These are phyloP conservation scores for Torulaspora quercuum DNA, from an alignment of 805 yeast genomes.

Conservation along the genomic window DNA sequence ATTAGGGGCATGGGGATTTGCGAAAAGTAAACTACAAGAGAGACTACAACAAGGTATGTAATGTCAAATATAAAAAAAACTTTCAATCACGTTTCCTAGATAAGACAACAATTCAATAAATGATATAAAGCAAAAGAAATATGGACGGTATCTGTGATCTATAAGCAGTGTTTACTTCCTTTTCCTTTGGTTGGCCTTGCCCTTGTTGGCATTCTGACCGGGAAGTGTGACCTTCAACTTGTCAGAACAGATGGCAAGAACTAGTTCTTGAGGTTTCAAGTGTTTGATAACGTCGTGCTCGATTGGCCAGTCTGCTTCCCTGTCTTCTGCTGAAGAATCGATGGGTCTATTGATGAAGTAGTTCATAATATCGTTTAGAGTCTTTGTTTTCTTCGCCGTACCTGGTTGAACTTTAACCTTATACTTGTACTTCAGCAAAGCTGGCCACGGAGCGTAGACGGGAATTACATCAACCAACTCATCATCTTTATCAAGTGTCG, in stretches of 20 bases:
- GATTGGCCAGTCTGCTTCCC: conserved; percentile 63
- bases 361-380: conserved; percentile 63
- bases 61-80: conserved; percentile 7
- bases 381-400: conserved; percentile 80
- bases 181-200: conserved; percentile 24
- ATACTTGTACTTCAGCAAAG: conserved; percentile 69
- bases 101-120: too few species aligned
- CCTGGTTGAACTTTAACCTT: conserved; percentile 81
- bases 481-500: conserved; percentile 42
- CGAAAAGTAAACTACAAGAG: conserved; percentile 65
- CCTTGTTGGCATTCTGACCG: conserved; percentile 38
- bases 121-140: too few species aligned
- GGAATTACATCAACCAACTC: conserved; percentile 64
- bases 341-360: conserved; percentile 51
- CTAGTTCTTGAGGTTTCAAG: conserved; percentile 61
- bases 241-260: conserved; percentile 64
- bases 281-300: conserved; percentile 56
- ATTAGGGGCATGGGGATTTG: conserved; percentile 82
- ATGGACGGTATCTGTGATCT: background rate
- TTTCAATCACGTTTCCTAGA: too few species aligned
- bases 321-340: conserved; percentile 43
- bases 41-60: conserved; percentile 45
- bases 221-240: conserved; percentile 66
- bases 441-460: conserved; percentile 89
- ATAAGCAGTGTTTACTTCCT: conserved; percentile 6